A percentile compares a stretch with the other conserved stretches of the same genome.
phyloP scores from a whole-genome alignment of 306 rosid genomes.

The Cucumis sativus region DNA sequence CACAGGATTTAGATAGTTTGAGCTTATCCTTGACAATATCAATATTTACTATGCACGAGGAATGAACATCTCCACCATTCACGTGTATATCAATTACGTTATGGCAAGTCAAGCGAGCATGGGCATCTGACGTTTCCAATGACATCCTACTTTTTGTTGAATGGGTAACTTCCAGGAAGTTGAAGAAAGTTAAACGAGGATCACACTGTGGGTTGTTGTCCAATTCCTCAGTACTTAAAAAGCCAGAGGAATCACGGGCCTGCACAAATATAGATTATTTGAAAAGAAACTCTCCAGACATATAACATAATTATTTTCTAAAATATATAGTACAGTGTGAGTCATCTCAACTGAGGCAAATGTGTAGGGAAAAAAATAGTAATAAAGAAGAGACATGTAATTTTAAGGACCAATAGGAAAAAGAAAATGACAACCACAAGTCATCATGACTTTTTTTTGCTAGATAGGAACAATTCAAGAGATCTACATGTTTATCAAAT shows the following conservation, averaged over 20 bases:
- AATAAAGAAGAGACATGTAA: neutral
- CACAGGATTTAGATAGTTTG: conserved; percentile 35
- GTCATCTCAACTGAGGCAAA: neutral
- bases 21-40: conserved; percentile 43
- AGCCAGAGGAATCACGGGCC: conserved; percentile 54
- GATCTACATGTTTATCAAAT: neutral
- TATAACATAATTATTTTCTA: neutral
- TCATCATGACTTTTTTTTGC: neutral
- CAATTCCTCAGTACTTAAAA: conserved; percentile 42
- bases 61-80: conserved; percentile 30
- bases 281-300: neutral
- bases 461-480: neutral
- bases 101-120: conserved; percentile 39
- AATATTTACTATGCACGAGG: conserved; percentile 53
- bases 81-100: conserved; percentile 42
- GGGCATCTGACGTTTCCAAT: conserved; percentile 33
- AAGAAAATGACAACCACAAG: neutral
- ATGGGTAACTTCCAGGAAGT: conserved; percentile 50
- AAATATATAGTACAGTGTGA: neutral
- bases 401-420: neutral
- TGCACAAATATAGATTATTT: conserved; percentile 20
- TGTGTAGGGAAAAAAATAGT: neutral
- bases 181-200: conserved; percentile 42
- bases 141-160: conserved; percentile 35
- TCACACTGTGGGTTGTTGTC: conserved; percentile 27